Evolutionary conservation across 192 early-diverging fungal species (phyloP), one percentile per base, ranked within the genome.

Genomic region (Geranomyces variabilis): DNA sequence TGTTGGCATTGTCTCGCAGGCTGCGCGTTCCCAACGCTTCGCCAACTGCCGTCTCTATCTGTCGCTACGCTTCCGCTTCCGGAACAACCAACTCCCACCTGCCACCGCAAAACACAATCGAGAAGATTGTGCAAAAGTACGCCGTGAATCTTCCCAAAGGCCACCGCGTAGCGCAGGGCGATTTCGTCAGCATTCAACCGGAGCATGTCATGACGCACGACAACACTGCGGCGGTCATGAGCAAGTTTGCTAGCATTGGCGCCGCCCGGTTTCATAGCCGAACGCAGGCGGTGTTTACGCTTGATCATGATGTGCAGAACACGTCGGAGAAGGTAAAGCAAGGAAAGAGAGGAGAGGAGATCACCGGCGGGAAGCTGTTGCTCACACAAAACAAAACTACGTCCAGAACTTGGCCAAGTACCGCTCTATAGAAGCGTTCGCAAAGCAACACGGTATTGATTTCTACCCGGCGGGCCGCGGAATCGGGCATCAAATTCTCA

Each of bases 241-340:
- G 88, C 70, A 95, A 97, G 90, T 98, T 97, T 81, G 85, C 84
- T 67, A 88, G 89, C 71, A 97, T 99, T 61, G 96, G 95, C 17
- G 95, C 95, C 6, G 87, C 90, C 51, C 83, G 84, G 63, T 89
- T 99, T 68, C 83, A 86, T 36, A 86, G 93, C 74, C 86, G 91
- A 14, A 71, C 68, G 19, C 95, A 97, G 79, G 86, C 93, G 0
- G 94, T 99, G 43, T 97, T 96, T 83, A 94, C 97, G 15, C 84
- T 99, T 43, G 97, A 99, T 81, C 97, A 99, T 76, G 95, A 99
- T 80, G 94, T 99, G 56, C 97, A 99, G 75, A 97, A 97, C 88
- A 96, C 88, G 73, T 82, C 89, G 14, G 93, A 94, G 51, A 93
- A 95, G 86, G 80, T 78, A 45, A 6, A 69, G 1, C 6, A 21